Evolutionary conservation across 2,329 filamentous ascomycete genomes (phyloP).

Genomic region (Exophiala oligosperma): DNA sequence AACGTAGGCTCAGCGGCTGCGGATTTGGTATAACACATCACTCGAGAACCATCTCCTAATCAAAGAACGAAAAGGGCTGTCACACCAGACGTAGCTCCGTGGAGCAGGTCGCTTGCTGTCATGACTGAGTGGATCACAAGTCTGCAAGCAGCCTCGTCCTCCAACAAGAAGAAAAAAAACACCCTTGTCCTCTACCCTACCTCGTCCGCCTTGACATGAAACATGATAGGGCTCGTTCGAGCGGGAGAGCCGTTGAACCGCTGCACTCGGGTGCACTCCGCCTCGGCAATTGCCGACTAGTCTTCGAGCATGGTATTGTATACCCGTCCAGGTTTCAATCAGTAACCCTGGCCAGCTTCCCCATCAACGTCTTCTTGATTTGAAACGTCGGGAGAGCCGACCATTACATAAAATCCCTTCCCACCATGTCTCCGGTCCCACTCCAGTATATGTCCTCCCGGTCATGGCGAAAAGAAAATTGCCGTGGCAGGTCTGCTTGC

Average conservation of each 20-base stretch:
- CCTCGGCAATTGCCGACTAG: neutral
- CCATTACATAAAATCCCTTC: too few relatives aligned
- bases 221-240: neutral
- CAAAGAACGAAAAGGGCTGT: neutral
- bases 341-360: neutral
- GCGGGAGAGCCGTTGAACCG: neutral
- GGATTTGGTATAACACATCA: too few relatives aligned
- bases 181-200: neutral
- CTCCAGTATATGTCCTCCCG: too few relatives aligned
- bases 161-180: neutral
- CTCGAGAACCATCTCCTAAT: too few relatives aligned
- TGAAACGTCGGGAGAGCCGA: too few relatives aligned
- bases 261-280: neutral
- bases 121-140: slow-evolving; percentile 2
- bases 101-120: neutral
- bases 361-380: neutral
- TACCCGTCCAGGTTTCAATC: neutral
- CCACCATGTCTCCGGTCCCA: too few relatives aligned
- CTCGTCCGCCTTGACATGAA: neutral
- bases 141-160: slow-evolving; percentile 15
- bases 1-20: too few relatives aligned
- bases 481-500: too few relatives aligned
- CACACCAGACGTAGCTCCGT: neutral
- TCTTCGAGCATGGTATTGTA: neutral
- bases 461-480: too few relatives aligned